Evolutionary conservation across 2,329 filamentous ascomycete genomes (phyloP).

Genomic region (Pestalotiopsis sp.): DNA sequence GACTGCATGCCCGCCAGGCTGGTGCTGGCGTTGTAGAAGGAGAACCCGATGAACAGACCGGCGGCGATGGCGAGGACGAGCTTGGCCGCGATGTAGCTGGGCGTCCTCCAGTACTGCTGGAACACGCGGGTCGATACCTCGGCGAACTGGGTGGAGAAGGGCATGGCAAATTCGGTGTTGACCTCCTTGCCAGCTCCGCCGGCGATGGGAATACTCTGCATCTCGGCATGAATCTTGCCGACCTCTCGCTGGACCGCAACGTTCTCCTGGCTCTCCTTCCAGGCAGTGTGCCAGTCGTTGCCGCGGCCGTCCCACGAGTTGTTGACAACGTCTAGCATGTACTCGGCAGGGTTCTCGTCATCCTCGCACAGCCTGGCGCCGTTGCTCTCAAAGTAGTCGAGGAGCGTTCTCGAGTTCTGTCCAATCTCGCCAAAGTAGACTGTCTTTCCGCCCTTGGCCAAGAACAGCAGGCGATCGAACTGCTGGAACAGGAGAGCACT

Average conservation of each 20-base stretch:
- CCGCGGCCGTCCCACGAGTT: conserved; percentile 49
- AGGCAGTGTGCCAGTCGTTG: conserved; percentile 35
- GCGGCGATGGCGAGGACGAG: conserved; percentile 51
- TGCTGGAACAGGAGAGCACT: conserved; percentile 41
- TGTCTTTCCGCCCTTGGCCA: conserved; percentile 55
- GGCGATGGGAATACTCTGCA: neutral
- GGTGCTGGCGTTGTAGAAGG: conserved; percentile 62
- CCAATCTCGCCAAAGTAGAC: conserved; percentile 63
- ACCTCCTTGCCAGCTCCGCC: conserved; percentile 21
- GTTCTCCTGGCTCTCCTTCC: conserved; percentile 56
- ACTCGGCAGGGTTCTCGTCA: conserved; percentile 66
- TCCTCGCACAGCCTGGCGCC: conserved; percentile 54
- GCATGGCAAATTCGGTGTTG: conserved; percentile 75
- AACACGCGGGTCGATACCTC: conserved; percentile 72
- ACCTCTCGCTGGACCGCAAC: conserved; percentile 18
- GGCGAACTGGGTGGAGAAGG: conserved; percentile 66
- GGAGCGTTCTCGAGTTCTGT: conserved; percentile 46
- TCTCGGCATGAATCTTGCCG: conserved; percentile 10
- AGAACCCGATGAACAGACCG: conserved; percentile 73
- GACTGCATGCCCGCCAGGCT: conserved; percentile 73
- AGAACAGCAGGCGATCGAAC: conserved; percentile 55
- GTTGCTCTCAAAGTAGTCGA: conserved; percentile 60
- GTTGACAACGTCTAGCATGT: conserved; percentile 52
- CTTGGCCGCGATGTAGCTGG: conserved; percentile 78
- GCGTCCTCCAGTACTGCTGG: conserved; percentile 83